Evolutionary conservation across 148 eudicot genomes (phyloP).

Genomic region (Chenopodium berlandieri): DNA sequence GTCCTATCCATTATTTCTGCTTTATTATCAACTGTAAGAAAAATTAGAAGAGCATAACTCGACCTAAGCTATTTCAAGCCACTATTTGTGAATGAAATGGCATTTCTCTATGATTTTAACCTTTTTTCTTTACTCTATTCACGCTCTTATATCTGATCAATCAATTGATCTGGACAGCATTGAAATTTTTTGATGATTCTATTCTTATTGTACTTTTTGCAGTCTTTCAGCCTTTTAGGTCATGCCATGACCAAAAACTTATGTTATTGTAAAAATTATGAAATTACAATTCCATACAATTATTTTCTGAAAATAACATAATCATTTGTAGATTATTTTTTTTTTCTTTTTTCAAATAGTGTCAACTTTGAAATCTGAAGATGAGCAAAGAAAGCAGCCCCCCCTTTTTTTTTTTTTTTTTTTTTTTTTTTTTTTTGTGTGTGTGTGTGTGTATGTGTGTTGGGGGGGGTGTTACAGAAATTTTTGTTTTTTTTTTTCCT

Average conservation of each 20-base stretch:
- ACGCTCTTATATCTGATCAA: neutral
- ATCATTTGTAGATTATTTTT: neutral
- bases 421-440: too few relatives aligned
- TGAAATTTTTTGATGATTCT: neutral
- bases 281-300: neutral
- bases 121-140: too few relatives aligned
- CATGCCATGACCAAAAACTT: neutral
- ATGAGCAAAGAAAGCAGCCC: too few relatives aligned
- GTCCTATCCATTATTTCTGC: neutral
- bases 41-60: neutral
- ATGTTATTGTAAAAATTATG: neutral
- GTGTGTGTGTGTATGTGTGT: too few relatives aligned
- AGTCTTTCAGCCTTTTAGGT: neutral
- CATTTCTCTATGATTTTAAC: neutral
- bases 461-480: too few relatives aligned
- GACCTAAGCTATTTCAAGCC: neutral
- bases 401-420: too few relatives aligned
- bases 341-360: too few relatives aligned
- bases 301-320: neutral
- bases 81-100: neutral
- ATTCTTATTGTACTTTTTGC: neutral
- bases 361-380: too few relatives aligned
- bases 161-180: neutral
- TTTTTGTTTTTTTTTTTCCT: too few relatives aligned
- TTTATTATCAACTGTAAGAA: neutral